Evolutionary conservation across 345 rosid genomes (phyloP), one percentile per base, ranked within the genome.

Genomic region (Ailanthus altissimus): DNA sequence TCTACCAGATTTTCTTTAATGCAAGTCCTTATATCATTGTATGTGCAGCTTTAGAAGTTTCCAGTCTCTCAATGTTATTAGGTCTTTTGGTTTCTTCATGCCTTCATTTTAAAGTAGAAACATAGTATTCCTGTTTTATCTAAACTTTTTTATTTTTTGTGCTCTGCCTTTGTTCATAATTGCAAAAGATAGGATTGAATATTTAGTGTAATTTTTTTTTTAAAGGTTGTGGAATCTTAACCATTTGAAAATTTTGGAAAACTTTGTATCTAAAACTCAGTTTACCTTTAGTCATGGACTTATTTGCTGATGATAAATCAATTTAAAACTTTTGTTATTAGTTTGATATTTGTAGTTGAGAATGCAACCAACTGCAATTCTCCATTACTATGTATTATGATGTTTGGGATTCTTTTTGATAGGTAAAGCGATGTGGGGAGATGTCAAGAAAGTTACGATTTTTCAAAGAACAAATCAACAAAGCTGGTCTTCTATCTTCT

Each of bases 361-460:
- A 74, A 28, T 58, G 38, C 38, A 32, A 32, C 38, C 38, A 32
- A 32, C 38, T 32, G 38, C 38, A 32, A 32, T 32, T 32, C 38
- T 73, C 36, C 70, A 69, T 67, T 56, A 28, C 58, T 5, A 59
- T 58, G 74, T 63, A 54, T 11, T 67, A 54, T 80, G 78, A 80
- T 84, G 70, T 49, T 40, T 74, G 62, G 73, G 83, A 76, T 72
- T 70, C 25, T 51, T 64, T 42, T 79, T 80, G 63, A 79, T 81
- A 95, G 99, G 97, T 95, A 61, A 95, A 95, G 81, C 87, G 98
- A 66, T 95, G 98, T 40, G 98, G 92, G 70, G 99, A 95, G 82
- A 95, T 93, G 98, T 95, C 97, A 32, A 92, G 99, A 79, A 95
- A 93, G 84, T 85, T 95, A 23, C 88, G 92, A 20, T 93, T 92